Conservation (phyloP, 1,284 basidiomycete genomes). For the Marasmius sp. region DNA sequence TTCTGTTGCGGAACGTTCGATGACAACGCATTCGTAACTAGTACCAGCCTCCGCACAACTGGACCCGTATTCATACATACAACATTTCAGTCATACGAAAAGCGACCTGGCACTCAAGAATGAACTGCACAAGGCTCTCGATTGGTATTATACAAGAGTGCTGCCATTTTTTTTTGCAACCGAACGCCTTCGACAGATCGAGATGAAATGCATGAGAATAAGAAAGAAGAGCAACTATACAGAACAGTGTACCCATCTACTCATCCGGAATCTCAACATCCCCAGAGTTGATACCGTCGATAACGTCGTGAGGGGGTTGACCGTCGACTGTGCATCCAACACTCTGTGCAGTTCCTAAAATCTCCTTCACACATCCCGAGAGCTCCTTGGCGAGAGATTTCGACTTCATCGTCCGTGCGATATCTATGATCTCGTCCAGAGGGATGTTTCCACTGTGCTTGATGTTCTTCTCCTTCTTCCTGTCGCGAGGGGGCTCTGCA, state of each 20-base stretch:
- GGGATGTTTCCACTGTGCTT: constrained; percentile 96
- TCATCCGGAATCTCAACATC: constrained; percentile 94
- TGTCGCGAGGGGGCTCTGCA: constrained; percentile 95
- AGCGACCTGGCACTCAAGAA: no score
- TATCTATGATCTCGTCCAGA: constrained; percentile 93
- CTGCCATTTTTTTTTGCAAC: background rate
- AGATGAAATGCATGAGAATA: background rate
- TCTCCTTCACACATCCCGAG: constrained; percentile 91
- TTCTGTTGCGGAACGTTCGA: no score
- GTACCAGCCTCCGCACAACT: background rate
- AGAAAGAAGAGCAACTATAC: constrained; percentile 4
- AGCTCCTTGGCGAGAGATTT: constrained; percentile 96
- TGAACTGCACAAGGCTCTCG: background rate
- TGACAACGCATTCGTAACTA: no score
- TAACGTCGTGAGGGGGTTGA: constrained; percentile 91
- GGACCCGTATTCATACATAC: background rate
- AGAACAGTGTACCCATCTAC: constrained; percentile 47
- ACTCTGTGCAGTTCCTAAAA: constrained; percentile 90
- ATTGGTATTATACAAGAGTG: background rate
- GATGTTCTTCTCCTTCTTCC: constrained; percentile 99
- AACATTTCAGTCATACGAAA: background rate
- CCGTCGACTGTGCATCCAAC: constrained; percentile 98
- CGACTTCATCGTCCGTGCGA: constrained; percentile 94
- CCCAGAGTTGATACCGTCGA: constrained; percentile 94
- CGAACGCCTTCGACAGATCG: background rate